Conservation (phyloP, 768 basidiomycete genomes). For the Mycena pura region DNA sequence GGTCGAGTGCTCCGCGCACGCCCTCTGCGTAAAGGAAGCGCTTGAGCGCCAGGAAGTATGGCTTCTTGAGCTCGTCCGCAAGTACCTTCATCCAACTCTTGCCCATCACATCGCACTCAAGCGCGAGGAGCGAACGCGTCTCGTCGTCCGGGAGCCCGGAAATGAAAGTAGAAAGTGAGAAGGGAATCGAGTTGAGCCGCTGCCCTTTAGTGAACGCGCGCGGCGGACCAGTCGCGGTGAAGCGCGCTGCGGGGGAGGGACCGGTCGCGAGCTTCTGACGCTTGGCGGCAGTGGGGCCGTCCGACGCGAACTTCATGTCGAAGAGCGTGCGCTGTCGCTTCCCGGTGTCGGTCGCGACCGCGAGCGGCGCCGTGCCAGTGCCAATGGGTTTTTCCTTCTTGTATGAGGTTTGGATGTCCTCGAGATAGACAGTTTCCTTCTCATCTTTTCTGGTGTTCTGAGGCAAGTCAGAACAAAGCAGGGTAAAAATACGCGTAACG, state of each 20-base stretch:
- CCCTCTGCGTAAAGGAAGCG: slow-evolving; percentile 72
- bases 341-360: slow-evolving; percentile 28
- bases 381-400: slow-evolving; percentile 18
- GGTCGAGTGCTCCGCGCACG: slow-evolving; percentile 58
- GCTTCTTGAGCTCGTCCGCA: slow-evolving; percentile 75
- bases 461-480: too few relatives aligned
- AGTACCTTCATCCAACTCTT: slow-evolving; percentile 73
- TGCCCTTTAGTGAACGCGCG: slow-evolving; percentile 2
- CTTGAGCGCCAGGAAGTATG: slow-evolving; percentile 80
- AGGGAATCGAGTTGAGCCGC: slow-evolving; percentile 70
- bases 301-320: slow-evolving; percentile 61
- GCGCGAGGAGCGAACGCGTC: slow-evolving; percentile 59
- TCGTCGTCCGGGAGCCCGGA: slow-evolving; percentile 60
- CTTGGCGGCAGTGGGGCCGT: slow-evolving; percentile 50
- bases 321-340: slow-evolving; percentile 70
- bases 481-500: too few relatives aligned
- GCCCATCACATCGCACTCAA: slow-evolving; percentile 74
- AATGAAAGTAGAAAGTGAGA: slow-evolving; percentile 61
- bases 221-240: slow-evolving; percentile 5
- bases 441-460: too few relatives aligned
- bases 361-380: too few relatives aligned
- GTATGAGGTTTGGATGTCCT: slow-evolving; percentile 41
- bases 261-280: slow-evolving; percentile 48
- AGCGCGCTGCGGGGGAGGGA: slow-evolving; percentile 1
- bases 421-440: slow-evolving; percentile 37